These are phyloP conservation scores for Stachybotrys chartarum DNA, from an alignment of 2,329 filamentous ascomycete species.

Conservation along the genomic window DNA sequence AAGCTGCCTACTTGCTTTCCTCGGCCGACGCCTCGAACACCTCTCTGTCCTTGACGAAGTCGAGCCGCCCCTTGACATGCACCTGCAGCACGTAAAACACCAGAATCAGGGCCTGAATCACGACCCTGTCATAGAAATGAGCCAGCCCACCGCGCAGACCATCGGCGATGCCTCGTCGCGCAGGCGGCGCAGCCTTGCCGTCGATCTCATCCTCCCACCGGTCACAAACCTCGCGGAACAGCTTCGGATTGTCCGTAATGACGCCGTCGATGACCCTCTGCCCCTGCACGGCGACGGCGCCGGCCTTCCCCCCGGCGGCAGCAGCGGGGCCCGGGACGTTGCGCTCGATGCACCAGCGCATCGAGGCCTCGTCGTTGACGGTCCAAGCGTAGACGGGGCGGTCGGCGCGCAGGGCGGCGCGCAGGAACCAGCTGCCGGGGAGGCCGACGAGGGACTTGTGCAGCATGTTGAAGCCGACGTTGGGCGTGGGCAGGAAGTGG, in stretches of 20 bases:
- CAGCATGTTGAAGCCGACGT: constrained; percentile 72
- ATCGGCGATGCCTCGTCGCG: constrained; percentile 5
- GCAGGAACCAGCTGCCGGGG: constrained; percentile 59
- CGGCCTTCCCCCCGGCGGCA: neutral
- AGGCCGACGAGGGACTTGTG: constrained; percentile 62
- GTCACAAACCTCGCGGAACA: constrained; percentile 55
- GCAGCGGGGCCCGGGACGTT: constrained; percentile 14
- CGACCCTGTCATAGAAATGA: constrained; percentile 9
- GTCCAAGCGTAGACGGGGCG: constrained; percentile 76
- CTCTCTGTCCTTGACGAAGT: constrained; percentile 15
- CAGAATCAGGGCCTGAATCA: constrained; percentile 12
- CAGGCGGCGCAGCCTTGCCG: constrained; percentile 9
- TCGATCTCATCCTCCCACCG: constrained; percentile 27
- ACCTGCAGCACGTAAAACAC: constrained; percentile 16
- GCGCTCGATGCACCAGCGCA: constrained; percentile 67
- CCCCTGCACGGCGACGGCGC: neutral
- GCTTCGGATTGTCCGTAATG: constrained; percentile 74
- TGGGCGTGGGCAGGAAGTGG: constrained; percentile 58
- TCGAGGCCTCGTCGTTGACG: constrained; percentile 69
- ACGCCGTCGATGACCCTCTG: constrained; percentile 60
- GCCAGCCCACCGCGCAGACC: constrained; percentile 8
- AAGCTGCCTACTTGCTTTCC: constrained; percentile 3
- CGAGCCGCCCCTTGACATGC: constrained; percentile 16
- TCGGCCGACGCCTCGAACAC: constrained; percentile 12
- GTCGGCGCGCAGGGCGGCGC: constrained; percentile 38